Evolutionary conservation across 1,284 basidiomycete genomes (phyloP), one percentile per base, ranked within the genome.

Genomic region (Fomitopsis schrenkii): DNA sequence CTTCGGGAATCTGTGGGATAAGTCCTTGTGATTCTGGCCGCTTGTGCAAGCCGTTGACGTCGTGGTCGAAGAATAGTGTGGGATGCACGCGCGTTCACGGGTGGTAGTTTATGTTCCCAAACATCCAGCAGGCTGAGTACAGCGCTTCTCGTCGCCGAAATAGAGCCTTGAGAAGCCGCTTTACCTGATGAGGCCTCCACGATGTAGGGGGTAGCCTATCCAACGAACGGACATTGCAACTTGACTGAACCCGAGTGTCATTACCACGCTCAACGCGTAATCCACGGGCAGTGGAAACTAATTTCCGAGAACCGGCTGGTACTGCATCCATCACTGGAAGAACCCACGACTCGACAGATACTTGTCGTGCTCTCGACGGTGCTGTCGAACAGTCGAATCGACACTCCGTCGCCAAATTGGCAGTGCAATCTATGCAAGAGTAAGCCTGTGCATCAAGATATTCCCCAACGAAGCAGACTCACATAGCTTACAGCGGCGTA

Each of bases 321-420:
- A 17, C 14, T 33, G 15, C 35, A 14, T 19, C 55, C 6, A 35
- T 50, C 12, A 40, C 9, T 40, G 38, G 56, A 58, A 62, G 55
- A 72, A 64, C 12, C 67, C 68, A 44, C 64, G 67, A 6, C 67
- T 64, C 36, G 64, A 60, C 40, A 86, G 72, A 67, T 85, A 80
- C 59, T 76, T 70, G 41, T 75, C 66, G 62, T 86, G 85, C 63
- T 84, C 82, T 55, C 68, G 60, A n/a, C 74, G 72, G 68, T 86
- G 82, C 19, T 61, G 71, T 22, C 70, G 57, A 17, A 87, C 77
- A n/a, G 71, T 70, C 33, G 72, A 72, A 64, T 87, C 85, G 28
- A 86, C 83, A 17, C 74, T 72, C 33, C 73, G 72, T 42, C 85
- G 77, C 83, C 85, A 86, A 28, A 85, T 63, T 1, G 83, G 76